Evolutionary conservation across 2,329 filamentous ascomycete genomes (phyloP).

Genomic region (Fusarium sp.): DNA sequence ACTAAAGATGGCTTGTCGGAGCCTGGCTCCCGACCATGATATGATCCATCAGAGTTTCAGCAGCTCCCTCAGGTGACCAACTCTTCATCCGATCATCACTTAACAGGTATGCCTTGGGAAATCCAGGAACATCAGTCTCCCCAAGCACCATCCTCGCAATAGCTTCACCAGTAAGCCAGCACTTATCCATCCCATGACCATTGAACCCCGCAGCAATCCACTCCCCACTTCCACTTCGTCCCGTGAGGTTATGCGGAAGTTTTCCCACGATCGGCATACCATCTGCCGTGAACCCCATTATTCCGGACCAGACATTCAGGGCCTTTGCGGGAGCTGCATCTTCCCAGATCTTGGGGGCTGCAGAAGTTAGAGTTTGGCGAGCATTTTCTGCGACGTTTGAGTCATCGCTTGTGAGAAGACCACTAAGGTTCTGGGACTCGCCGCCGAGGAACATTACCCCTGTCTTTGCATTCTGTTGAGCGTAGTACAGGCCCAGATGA

Average conservation of each 20-base stretch:
- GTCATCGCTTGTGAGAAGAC: conserved; percentile 58
- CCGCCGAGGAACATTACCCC: conserved; percentile 63
- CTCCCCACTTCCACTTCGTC: conserved; percentile 44
- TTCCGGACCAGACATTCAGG: conserved; percentile 57
- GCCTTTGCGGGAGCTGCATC: conserved; percentile 30
- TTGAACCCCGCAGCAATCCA: conserved; percentile 61
- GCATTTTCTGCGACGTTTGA: conserved; percentile 49
- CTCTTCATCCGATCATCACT: neutral
- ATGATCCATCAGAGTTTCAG: conserved; percentile 29
- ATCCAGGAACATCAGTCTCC: conserved; percentile 27
- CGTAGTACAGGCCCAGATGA: conserved; percentile 37
- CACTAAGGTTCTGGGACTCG: conserved; percentile 52
- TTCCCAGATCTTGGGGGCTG: conserved; percentile 50
- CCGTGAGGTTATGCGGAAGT: conserved; percentile 46
- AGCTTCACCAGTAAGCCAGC: conserved; percentile 60
- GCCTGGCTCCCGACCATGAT: conserved; percentile 7
- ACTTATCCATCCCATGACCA: conserved; percentile 62
- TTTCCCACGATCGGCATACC: conserved; percentile 58
- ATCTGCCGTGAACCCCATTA: conserved; percentile 59
- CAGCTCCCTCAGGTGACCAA: conserved; percentile 18
- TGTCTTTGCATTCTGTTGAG: conserved; percentile 42
- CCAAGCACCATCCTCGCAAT: conserved; percentile 42
- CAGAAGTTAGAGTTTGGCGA: conserved; percentile 46
- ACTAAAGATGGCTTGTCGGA: conserved; percentile 18
- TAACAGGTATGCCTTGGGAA: conserved; percentile 29